Percentiles rank a stretch among this genome's conserved stretches.
phyloP scores from a whole-genome alignment of 176 grass and related monocot species.

The Tuctoria greenei region DNA sequence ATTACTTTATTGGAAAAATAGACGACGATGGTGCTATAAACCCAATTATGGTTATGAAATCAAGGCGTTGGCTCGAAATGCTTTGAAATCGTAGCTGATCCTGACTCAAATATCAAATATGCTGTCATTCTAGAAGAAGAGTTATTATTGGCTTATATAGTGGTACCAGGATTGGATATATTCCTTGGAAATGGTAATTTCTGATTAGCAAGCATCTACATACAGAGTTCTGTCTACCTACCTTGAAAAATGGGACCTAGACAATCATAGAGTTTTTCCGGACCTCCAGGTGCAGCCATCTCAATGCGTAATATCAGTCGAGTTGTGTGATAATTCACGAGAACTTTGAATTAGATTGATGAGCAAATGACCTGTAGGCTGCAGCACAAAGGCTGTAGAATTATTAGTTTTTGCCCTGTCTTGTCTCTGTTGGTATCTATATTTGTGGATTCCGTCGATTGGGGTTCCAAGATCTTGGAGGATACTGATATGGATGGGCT shows the following conservation, averaged over 20 bases:
- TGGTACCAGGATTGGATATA: conserved; percentile 9
- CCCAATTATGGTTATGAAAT: background rate
- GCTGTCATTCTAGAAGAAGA: background rate
- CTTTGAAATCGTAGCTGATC: too few relatives aligned
- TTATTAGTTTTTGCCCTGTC: background rate
- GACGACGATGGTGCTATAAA: background rate
- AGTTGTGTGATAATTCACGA: background rate
- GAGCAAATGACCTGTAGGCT: background rate
- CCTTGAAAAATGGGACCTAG: background rate
- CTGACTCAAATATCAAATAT: background rate
- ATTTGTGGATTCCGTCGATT: background rate
- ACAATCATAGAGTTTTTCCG: background rate
- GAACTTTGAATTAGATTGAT: background rate
- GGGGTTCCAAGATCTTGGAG: background rate
- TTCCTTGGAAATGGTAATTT: background rate
- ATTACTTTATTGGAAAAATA: background rate
- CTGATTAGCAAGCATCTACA: background rate
- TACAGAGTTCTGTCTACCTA: background rate
- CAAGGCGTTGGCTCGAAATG: background rate
- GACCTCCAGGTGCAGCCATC: background rate
- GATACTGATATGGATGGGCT: background rate
- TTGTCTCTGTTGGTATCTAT: background rate
- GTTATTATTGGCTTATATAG: conserved; percentile 13
- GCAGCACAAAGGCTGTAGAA: background rate
- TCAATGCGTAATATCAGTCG: background rate